Conservation (phyloP, 768 basidiomycete species). For the Mycena indigotica region DNA sequence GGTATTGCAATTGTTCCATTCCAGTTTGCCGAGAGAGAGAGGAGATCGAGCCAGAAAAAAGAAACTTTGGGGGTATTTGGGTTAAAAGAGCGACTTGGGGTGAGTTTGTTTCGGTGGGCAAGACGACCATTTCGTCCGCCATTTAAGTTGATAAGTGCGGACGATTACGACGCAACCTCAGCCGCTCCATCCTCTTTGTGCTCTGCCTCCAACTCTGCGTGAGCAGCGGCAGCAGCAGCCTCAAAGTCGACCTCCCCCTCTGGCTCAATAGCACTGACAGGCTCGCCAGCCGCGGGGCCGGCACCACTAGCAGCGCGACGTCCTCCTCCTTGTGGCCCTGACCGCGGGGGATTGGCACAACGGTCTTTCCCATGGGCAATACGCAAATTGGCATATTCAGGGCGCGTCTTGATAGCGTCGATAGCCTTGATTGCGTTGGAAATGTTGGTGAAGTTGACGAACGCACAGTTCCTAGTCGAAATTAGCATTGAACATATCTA, state of each 20-base stretch:
- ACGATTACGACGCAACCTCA: conserved; percentile 25
- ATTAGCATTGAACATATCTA: conserved; percentile 4
- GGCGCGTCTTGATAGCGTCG: conserved; percentile 88
- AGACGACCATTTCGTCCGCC: neutral
- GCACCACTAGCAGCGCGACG: conserved; percentile 44
- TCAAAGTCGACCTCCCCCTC: conserved; percentile 36
- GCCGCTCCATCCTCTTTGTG: conserved; percentile 25
- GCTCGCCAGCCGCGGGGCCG: conserved; percentile 34
- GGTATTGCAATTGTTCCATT: conserved; percentile 16
- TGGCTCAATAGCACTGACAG: conserved; percentile 39
- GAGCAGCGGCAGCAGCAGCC: conserved; percentile 36
- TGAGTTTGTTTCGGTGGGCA: neutral
- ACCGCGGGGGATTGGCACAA: conserved; percentile 89
- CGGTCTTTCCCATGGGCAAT: conserved; percentile 96
- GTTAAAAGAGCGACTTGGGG: neutral
- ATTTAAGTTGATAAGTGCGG: conserved; percentile 12
- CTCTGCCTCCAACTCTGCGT: conserved; percentile 27
- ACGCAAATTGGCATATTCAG: conserved; percentile 86
- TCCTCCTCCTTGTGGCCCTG: conserved; percentile 70
- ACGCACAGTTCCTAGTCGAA: conserved; percentile 80
- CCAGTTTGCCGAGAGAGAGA: conserved; percentile 3
- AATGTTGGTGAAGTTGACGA: conserved; percentile 94
- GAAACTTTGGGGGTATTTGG: neutral
- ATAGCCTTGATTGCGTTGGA: conserved; percentile 98
- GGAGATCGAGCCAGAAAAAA: neutral